Percentiles rank a stretch among this genome's conserved stretches.
Conservation (phyloP, 352 stramenopile species). For the Thalassiosira gravida region DNA sequence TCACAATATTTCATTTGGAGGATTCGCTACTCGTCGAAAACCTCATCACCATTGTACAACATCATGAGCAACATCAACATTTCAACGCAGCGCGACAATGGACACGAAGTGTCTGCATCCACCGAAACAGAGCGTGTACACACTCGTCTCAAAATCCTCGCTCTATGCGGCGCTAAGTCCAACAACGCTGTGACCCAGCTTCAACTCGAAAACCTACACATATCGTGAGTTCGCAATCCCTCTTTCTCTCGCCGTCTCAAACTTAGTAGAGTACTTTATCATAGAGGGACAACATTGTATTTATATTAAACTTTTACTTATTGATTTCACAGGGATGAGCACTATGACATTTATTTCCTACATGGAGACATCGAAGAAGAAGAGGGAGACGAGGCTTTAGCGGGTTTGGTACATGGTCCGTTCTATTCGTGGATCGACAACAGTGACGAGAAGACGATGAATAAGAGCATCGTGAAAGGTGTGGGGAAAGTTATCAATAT, state of each 20-base stretch:
- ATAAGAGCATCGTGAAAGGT: background rate
- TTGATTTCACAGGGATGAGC: constrained; percentile 6
- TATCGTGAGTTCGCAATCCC: too few relatives aligned
- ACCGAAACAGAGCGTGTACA: too few relatives aligned
- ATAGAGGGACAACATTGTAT: too few relatives aligned
- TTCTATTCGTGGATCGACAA: constrained; percentile 22
- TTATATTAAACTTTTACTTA: too few relatives aligned
- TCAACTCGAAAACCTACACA: constrained; percentile 33
- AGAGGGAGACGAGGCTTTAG: background rate
- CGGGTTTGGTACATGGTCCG: constrained; percentile 7
- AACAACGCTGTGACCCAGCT: constrained; percentile 25
- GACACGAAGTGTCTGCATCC: too few relatives aligned
- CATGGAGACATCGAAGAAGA: constrained; percentile 2
- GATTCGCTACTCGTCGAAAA: too few relatives aligned
- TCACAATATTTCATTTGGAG: too few relatives aligned
- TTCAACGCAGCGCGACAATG: too few relatives aligned
- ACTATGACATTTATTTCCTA: constrained; percentile 26
- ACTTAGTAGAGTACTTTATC: too few relatives aligned
- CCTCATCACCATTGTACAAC: too few relatives aligned
- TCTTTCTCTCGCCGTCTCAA: too few relatives aligned
- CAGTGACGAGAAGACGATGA: background rate
- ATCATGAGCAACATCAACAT: too few relatives aligned
- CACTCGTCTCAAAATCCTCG: constrained; percentile 12
- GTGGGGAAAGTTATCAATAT: constrained; percentile 18
- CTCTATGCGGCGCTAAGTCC: constrained; percentile 22